Evolutionary conservation across 2,329 filamentous ascomycete species (phyloP).

Genomic region (Fusarium staphyleae): DNA sequence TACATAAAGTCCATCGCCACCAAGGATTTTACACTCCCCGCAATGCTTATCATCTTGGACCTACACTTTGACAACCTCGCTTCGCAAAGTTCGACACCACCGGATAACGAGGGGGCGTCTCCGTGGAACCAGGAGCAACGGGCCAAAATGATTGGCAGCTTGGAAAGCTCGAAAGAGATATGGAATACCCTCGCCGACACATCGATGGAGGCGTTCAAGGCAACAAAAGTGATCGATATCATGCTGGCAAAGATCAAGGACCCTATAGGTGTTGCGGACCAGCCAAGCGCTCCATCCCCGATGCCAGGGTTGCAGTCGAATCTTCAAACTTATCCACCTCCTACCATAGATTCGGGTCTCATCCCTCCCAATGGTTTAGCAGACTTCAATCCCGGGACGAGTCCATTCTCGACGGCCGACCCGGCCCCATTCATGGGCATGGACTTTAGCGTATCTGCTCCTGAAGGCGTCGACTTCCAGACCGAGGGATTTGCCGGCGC

Average conservation of each 20-base stretch:
- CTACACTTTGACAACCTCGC: constrained; percentile 72
- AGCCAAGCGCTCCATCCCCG: constrained; percentile 24
- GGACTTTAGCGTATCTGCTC: constrained; percentile 50
- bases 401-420: constrained; percentile 48
- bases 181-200: constrained; percentile 80
- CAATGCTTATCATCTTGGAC: constrained; percentile 84
- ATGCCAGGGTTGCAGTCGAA: constrained; percentile 45
- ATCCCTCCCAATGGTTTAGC: constrained; percentile 38
- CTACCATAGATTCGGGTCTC: constrained; percentile 38
- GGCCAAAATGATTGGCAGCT: constrained; percentile 75
- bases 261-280: constrained; percentile 24
- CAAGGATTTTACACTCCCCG: constrained; percentile 85
- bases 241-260: constrained; percentile 79
- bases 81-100: constrained; percentile 48
- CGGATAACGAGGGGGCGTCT: constrained; percentile 54
- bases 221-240: constrained; percentile 78
- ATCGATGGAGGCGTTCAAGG: constrained; percentile 91
- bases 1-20: constrained; percentile 81
- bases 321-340: constrained; percentile 48
- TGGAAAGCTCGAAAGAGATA: constrained; percentile 77
- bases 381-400: constrained; percentile 39
- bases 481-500: constrained; percentile 42
- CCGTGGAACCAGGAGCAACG: constrained; percentile 68
- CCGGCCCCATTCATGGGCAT: constrained; percentile 52
- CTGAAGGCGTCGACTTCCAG: constrained; percentile 44